phyloP scores from a whole-genome alignment of 1,139 yeast species.

The Kodamaea sp. region DNA sequence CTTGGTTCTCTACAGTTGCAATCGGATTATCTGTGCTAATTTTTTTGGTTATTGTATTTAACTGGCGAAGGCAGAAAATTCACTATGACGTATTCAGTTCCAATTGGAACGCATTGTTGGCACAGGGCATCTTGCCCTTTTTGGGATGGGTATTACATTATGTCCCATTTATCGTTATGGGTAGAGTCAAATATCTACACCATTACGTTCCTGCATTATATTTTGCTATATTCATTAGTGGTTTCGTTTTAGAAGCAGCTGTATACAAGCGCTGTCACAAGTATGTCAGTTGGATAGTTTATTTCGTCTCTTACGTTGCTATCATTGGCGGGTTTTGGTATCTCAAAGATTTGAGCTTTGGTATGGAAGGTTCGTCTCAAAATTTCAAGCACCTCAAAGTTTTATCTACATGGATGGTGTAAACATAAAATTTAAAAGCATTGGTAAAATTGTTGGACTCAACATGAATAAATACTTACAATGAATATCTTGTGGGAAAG shows the following conservation, averaged over 20 bases:
- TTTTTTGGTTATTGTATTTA: slow-evolving; percentile 14
- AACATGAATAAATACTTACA: no score
- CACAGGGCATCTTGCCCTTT: slow-evolving; percentile 31
- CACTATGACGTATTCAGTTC: slow-evolving; percentile 15
- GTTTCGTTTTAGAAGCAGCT: slow-evolving; percentile 32
- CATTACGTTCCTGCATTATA: slow-evolving; percentile 37
- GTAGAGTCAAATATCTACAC: slow-evolving; percentile 34
- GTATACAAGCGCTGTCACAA: slow-evolving; percentile 15
- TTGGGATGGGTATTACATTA: slow-evolving; percentile 33
- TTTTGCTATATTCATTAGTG: slow-evolving; percentile 32
- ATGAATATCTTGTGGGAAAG: no score
- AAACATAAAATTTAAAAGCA: background rate
- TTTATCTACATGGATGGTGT: slow-evolving; percentile 29
- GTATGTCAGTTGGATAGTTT: slow-evolving; percentile 15
- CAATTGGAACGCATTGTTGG: slow-evolving; percentile 24
- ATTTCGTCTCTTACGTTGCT: slow-evolving; percentile 18
- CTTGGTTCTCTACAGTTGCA: slow-evolving; percentile 51
- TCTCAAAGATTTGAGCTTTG: slow-evolving; percentile 28
- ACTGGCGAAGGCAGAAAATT: slow-evolving; percentile 35
- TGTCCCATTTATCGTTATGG: slow-evolving; percentile 32
- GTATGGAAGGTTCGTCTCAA: slow-evolving; percentile 31
- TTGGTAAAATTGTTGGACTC: no score
- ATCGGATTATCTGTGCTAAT: slow-evolving; percentile 21
- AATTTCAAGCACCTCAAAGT: slow-evolving; percentile 25
- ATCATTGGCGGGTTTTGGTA: slow-evolving; percentile 29